These are phyloP conservation scores for Ganoderma leucocontextum DNA, from an alignment of 1,284 basidiomycete genomes.

Conservation along the genomic window DNA sequence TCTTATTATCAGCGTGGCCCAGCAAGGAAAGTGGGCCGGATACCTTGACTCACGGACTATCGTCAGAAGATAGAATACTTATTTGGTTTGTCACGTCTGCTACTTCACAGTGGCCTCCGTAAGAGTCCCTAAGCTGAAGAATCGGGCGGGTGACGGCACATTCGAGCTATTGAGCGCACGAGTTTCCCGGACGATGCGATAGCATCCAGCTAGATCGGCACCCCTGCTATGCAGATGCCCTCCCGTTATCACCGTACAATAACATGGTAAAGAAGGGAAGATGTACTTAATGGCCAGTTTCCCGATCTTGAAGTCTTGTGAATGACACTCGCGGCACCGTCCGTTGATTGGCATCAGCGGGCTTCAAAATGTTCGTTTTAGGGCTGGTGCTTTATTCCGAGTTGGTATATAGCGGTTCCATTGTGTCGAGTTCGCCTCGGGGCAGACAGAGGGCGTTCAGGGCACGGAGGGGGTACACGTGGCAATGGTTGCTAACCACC, in stretches of 20 bases:
- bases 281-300: background rate
- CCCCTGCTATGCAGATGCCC: background rate
- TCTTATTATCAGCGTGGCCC: background rate
- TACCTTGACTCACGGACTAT: background rate
- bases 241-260: background rate
- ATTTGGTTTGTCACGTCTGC: background rate
- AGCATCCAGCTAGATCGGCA: background rate
- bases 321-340: constrained; percentile 2
- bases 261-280: background rate
- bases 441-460: background rate
- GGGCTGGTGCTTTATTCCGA: background rate
- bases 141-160: background rate
- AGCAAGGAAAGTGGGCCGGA: background rate
- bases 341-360: background rate
- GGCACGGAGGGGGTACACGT: background rate
- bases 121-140: background rate
- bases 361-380: background rate
- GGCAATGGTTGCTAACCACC: background rate
- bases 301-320: constrained; percentile 1
- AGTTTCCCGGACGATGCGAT: background rate
- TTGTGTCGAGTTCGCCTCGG: background rate
- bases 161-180: background rate
- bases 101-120: background rate
- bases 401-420: background rate
- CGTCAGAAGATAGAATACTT: no score